phyloP scores from a whole-genome alignment of 2,329 filamentous ascomycete species.

The Periconia sp. region DNA sequence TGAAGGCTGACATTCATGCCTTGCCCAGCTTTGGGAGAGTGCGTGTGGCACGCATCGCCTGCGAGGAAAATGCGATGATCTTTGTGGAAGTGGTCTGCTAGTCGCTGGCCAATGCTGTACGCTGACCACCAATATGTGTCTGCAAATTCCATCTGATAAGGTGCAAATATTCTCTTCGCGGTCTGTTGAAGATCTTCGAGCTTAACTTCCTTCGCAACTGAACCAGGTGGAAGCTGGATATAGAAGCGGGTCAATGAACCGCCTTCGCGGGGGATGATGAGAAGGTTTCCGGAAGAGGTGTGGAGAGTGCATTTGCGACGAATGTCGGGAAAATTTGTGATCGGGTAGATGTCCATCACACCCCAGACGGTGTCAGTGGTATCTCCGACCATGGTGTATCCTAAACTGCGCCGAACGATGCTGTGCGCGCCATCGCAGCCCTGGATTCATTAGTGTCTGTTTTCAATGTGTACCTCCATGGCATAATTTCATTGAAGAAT shows the following conservation, averaged over 20 bases:
- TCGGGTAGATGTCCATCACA: conserved; percentile 59
- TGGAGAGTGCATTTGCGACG: conserved; percentile 58
- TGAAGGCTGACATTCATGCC: conserved; percentile 68
- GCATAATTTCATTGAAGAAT: not conserved
- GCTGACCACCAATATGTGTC: conserved; percentile 74
- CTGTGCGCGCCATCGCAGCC: conserved; percentile 62
- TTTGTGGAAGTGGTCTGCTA: conserved; percentile 73
- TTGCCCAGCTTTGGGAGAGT: conserved; percentile 74
- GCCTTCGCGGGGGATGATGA: conserved; percentile 62
- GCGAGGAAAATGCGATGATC: conserved; percentile 70
- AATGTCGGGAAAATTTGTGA: conserved; percentile 58
- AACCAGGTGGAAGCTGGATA: conserved; percentile 62
- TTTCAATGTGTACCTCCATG: not conserved
- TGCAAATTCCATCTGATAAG: conserved; percentile 61
- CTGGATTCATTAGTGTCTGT: conserved; percentile 39
- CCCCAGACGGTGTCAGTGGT: conserved; percentile 64
- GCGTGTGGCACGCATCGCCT: conserved; percentile 72
- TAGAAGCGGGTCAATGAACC: conserved; percentile 66
- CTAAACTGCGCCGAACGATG: conserved; percentile 57
- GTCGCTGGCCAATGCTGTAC: conserved; percentile 73
- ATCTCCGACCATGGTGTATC: conserved; percentile 65
- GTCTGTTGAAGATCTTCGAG: conserved; percentile 60
- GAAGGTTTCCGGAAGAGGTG: conserved; percentile 52
- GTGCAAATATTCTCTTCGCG: conserved; percentile 60
- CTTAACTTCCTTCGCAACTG: conserved; percentile 58